Conservation (phyloP, 805 yeast genomes). For the Saccharomycopsis guyanensis region DNA sequence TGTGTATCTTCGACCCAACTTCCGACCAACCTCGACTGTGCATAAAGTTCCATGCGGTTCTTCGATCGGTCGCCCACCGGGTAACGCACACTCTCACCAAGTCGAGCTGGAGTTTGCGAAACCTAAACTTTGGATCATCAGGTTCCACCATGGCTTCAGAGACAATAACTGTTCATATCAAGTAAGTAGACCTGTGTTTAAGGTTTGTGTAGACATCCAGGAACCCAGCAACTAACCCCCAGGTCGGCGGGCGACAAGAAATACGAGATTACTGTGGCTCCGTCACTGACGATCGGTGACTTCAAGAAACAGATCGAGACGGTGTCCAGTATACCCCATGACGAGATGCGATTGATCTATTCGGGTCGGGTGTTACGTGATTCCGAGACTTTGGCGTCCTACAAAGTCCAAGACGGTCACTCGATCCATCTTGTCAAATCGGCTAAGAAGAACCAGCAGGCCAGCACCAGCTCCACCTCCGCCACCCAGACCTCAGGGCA, state of each 20-base stretch:
- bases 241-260: constrained; percentile 63
- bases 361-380: constrained; percentile 93
- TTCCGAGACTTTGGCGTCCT: constrained; percentile 59
- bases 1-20: too few relatives aligned
- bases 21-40: too few relatives aligned
- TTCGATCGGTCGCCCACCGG: too few relatives aligned
- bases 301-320: constrained; percentile 60
- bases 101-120: too few relatives aligned
- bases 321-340: constrained; percentile 59
- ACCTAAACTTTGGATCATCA: too few relatives aligned
- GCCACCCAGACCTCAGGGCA: constrained; percentile 24
- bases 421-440: constrained; percentile 87
- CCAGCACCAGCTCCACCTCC: constrained; percentile 25
- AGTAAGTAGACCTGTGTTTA: too few relatives aligned
- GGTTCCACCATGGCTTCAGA: constrained; percentile 22
- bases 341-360: constrained; percentile 82
- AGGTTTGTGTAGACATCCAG: too few relatives aligned
- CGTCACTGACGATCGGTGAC: constrained; percentile 51
- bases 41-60: too few relatives aligned
- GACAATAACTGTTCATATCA: constrained; percentile 27
- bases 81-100: too few relatives aligned
- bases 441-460: constrained; percentile 37
- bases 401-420: constrained; percentile 80
- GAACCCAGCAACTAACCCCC: too few relatives aligned
- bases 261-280: constrained; percentile 53